Conservation (phyloP, 1,284 basidiomycete genomes). For the Puccinia horiana region DNA sequence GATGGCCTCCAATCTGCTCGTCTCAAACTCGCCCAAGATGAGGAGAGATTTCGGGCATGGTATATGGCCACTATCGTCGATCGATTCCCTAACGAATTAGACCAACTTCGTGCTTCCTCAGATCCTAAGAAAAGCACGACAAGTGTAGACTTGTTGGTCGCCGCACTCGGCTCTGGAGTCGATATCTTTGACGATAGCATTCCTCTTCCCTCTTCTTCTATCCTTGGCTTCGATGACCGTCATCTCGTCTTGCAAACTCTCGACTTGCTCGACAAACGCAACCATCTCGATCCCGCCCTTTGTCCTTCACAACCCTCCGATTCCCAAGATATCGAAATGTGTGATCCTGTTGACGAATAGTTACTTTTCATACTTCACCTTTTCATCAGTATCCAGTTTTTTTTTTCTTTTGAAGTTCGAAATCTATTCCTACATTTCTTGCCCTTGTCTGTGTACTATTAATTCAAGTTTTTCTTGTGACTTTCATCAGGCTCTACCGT, state of each 20-base stretch:
- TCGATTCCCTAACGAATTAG: slow-evolving; percentile 20
- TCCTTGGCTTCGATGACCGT: neutral
- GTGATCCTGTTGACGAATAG: no score
- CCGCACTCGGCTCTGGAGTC: neutral
- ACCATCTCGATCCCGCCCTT: neutral
- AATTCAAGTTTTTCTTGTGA: no score
- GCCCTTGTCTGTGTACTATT: no score
- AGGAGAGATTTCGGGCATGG: slow-evolving; percentile 13
- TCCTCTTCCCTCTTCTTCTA: neutral
- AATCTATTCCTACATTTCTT: no score
- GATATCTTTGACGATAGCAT: slow-evolving; percentile 26
- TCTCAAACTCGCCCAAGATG: neutral
- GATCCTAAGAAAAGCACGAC: neutral
- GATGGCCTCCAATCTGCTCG: slow-evolving; percentile 9
- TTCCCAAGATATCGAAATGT: no score
- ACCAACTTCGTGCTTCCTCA: neutral
- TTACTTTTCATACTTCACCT: no score
- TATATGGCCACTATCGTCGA: slow-evolving; percentile 18
- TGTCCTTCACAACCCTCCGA: no score
- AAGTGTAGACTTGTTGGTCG: neutral
- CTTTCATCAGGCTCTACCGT: no score
- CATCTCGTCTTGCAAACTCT: slow-evolving; percentile 7
- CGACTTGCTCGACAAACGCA: neutral
- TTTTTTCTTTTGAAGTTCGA: no score
- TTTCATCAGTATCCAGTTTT: no score